phyloP scores from a whole-genome alignment of 768 basidiomycete species.

The Boletus bicolor region DNA sequence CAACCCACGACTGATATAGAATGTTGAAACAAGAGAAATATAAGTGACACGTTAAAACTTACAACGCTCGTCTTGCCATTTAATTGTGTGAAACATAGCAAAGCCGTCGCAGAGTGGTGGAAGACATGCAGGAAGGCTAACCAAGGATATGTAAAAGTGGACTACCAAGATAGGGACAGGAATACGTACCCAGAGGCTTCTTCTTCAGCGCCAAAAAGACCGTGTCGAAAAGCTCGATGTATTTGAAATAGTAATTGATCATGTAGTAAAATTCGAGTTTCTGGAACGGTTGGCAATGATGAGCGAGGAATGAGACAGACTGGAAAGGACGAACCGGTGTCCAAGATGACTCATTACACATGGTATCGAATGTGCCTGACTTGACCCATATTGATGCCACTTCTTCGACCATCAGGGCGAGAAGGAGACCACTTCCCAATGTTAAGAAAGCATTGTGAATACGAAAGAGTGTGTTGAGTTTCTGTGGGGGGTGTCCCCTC shows the following conservation, averaged over 20 bases:
- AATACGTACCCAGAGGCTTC: conserved; percentile 82
- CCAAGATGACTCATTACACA: conserved; percentile 80
- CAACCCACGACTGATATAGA: conserved; percentile 84
- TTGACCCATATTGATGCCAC: conserved; percentile 76
- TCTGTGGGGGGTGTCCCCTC: conserved; percentile 69
- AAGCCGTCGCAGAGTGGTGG: conserved; percentile 97
- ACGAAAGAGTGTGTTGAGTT: conserved; percentile 83
- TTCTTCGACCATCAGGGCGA: conserved; percentile 90
- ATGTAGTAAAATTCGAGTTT: conserved; percentile 95
- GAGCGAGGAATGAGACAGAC: neutral
- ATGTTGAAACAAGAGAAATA: neutral
- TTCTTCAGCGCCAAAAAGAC: conserved; percentile 98
- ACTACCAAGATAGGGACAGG: neutral
- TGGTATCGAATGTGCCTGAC: conserved; percentile 67
- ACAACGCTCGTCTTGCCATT: conserved; percentile 94
- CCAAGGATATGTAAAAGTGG: conserved; percentile 2
- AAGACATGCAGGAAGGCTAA: conserved; percentile 97
- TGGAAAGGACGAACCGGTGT: conserved; percentile 63
- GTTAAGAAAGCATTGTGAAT: conserved; percentile 88
- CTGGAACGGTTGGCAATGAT: conserved; percentile 37
- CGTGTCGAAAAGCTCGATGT: conserved; percentile 94
- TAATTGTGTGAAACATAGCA: conserved; percentile 92
- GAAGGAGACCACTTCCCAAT: conserved; percentile 75
- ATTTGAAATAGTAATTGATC: conserved; percentile 99
- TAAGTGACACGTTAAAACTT: conserved; percentile 31